Conservation (phyloP, 2,329 filamentous ascomycete genomes). For the Fusarium sp. region DNA sequence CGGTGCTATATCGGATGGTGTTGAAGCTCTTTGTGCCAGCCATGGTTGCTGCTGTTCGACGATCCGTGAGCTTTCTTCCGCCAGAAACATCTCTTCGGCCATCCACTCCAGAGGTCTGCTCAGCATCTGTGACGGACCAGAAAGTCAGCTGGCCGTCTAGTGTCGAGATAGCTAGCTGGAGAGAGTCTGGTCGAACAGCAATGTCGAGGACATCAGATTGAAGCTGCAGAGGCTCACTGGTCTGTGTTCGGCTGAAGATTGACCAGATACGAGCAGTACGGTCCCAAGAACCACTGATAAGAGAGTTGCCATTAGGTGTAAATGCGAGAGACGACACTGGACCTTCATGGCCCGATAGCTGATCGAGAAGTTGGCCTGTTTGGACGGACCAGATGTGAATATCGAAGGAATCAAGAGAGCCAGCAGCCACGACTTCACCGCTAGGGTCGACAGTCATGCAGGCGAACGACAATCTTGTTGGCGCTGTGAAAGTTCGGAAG, state of each 20-base stretch:
- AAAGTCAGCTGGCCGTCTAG: conserved; percentile 95
- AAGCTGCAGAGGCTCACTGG: conserved; percentile 91
- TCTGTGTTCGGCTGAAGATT: conserved; percentile 93
- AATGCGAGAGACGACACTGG: conserved; percentile 92
- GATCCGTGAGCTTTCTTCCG: conserved; percentile 88
- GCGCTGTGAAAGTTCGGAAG: conserved; percentile 96
- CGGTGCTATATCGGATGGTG: conserved; percentile 89
- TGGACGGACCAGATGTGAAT: conserved; percentile 99
- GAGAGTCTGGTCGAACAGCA: conserved; percentile 88
- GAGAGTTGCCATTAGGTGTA: conserved; percentile 83
- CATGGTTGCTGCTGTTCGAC: conserved; percentile 90
- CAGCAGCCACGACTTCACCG: conserved; percentile 94
- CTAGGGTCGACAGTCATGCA: conserved; percentile 97
- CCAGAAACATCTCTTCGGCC: conserved; percentile 93
- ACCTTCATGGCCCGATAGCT: conserved; percentile 91
- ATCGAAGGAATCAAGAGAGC: conserved; percentile 95
- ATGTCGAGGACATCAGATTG: conserved; percentile 92
- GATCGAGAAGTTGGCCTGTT: conserved; percentile 93
- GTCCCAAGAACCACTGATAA: conserved; percentile 97
- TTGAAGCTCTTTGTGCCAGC: conserved; percentile 91
- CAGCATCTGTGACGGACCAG: conserved; percentile 90
- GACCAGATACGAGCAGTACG: conserved; percentile 96
- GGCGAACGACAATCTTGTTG: conserved; percentile 90
- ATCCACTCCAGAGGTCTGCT: conserved; percentile 88
- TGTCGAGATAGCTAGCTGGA: conserved; percentile 91